A percentile compares a stretch with the other conserved stretches of the same genome.
These are phyloP conservation scores for Phylloporus sp. DNA, from an alignment of 1,284 basidiomycete species.

Conservation along the genomic window DNA sequence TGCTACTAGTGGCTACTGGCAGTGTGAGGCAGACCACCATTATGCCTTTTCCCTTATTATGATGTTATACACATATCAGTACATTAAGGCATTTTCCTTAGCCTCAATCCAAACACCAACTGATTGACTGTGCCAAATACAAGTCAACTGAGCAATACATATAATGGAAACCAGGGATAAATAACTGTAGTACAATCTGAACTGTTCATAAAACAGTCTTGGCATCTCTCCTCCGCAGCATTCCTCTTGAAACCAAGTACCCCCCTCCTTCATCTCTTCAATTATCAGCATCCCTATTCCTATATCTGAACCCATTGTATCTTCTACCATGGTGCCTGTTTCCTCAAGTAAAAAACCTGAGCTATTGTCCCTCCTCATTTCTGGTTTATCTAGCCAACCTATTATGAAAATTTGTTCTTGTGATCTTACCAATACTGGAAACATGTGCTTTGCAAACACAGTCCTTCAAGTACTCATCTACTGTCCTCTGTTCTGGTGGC, in stretches of 20 bases:
- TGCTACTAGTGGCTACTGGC: too few species aligned
- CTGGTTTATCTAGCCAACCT: constrained; percentile 42
- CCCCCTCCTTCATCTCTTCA: constrained; percentile 64
- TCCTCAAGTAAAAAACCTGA: constrained; percentile 55
- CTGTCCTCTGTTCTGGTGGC: constrained; percentile 82
- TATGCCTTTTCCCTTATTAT: too few species aligned
- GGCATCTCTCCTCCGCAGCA: constrained; percentile 70
- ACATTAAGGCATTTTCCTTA: too few species aligned
- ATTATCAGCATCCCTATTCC: constrained; percentile 73
- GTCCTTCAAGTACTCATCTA: constrained; percentile 92
- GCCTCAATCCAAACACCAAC: too few species aligned
- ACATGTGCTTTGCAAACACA: constrained; percentile 98
- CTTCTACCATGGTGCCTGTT: constrained; percentile 36
- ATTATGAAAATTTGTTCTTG: constrained; percentile 61
- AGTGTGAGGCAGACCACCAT: too few species aligned
- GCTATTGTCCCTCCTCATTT: constrained; percentile 59
- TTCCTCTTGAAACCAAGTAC: constrained; percentile 44
- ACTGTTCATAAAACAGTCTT: constrained; percentile 60
- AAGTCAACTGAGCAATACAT: too few species aligned
- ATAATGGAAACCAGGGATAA: too few species aligned
- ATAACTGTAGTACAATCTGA: too few species aligned
- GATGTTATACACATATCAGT: too few species aligned
- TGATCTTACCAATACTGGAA: constrained; percentile 93
- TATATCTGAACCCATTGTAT: constrained; percentile 36
- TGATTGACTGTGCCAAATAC: too few species aligned